Evolutionary conservation across 345 rosid genomes (phyloP), one percentile per base, ranked within the genome.

Genomic region (Eucalyptus sp.): DNA sequence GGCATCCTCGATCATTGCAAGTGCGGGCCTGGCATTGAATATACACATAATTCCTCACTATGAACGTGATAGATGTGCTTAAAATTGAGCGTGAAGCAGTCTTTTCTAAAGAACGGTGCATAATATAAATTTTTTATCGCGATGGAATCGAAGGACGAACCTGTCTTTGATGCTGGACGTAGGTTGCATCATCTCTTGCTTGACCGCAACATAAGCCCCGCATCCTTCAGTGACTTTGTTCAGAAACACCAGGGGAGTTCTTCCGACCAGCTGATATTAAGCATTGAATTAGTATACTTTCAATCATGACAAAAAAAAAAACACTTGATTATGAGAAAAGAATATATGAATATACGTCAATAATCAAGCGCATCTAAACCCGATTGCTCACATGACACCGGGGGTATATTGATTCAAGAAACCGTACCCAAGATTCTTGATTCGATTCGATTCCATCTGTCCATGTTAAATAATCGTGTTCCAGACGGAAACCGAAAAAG

Each of bases 181-280:
- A 49, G 99, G 99, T 71, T 96, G 99, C 90, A 96, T 92, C 97
- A 96, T 97, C 89, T 98, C 99, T 92, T 98, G 99, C 91, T 98
- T 96, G 52, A 91, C 98, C 25, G 97, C 99, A 41, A 98, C 90
- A 87, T 93, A 98, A 50, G 98, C 99, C 92, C 94, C 98, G 90
- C 98, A 96, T 49, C 98, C 99, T 93, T 98, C 96, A 22, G 95
- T 93, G 49, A 98, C 97, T 94, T 91, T 96, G 93, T 94, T 98
- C 48, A 98, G 98, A 90, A 86, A 98, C 49, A 95, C 99, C 31
- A 98, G 91, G 2, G 99, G 99, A 46, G 97, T 98, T 89, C 91
- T 94, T 50, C 99, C 99, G 27, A 98, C 91, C 31, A 95, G 93
- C 99, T 98, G 95, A 90, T 86, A 86, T 48, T 58, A 48, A 66